A percentile compares a stretch with the other conserved stretches of the same genome.
Evolutionary conservation across 169 alveolate genomes (phyloP).

Genomic region (Plasmodium inui): DNA sequence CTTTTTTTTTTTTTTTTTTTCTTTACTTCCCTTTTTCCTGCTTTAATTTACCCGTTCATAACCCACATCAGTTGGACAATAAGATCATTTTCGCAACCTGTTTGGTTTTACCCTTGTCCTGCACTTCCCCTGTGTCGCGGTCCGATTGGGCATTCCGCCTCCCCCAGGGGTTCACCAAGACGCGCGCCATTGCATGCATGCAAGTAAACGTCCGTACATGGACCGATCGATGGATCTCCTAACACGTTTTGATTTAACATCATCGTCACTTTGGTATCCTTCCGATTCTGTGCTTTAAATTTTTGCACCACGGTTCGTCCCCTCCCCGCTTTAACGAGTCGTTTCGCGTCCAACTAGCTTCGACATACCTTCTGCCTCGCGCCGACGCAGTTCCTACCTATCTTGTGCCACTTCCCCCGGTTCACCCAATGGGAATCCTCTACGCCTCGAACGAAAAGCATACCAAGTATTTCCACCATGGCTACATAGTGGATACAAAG

Average conservation of each 20-base stretch:
- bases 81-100: background rate
- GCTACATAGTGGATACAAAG: constrained; percentile 15
- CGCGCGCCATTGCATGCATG: background rate
- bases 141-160: background rate
- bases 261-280: background rate
- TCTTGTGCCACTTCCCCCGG: background rate
- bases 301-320: background rate
- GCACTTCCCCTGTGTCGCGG: background rate
- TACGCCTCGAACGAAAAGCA: constrained; percentile 26
- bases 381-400: background rate
- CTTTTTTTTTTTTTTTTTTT: background rate
- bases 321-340: background rate
- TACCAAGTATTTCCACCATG: constrained; percentile 47
- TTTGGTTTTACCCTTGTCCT: background rate
- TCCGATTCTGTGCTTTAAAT: background rate
- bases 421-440: constrained; percentile 21
- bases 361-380: background rate
- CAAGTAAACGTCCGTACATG: background rate
- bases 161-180: background rate
- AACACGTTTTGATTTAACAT: background rate
- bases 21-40: background rate
- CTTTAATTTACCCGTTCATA: background rate
- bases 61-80: background rate
- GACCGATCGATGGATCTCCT: background rate
- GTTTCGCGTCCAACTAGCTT: too few species aligned